Evolutionary conservation across 1,284 basidiomycete genomes (phyloP).

Genomic region (Athelia psychrophila): DNA sequence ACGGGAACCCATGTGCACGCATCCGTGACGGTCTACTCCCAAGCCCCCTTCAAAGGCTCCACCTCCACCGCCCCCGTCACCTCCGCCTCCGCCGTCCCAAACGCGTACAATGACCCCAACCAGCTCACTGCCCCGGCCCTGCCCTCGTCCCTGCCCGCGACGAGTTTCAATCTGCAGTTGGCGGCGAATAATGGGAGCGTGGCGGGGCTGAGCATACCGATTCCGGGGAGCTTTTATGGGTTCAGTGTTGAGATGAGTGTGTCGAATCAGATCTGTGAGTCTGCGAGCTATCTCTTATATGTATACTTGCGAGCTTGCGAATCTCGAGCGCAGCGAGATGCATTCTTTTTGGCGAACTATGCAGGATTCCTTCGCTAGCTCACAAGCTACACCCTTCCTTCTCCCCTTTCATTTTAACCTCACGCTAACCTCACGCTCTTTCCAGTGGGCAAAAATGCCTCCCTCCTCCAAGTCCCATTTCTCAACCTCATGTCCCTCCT

Average conservation of each 20-base stretch:
- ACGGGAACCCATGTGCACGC: conserved; percentile 2
- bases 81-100: conserved; percentile 33
- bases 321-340: too few species aligned
- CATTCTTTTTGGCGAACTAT: too few species aligned
- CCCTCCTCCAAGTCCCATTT: conserved; percentile 57
- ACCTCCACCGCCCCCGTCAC: conserved; percentile 24
- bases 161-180: conserved; percentile 39
- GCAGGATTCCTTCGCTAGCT: too few species aligned
- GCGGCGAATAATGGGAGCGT: conserved; percentile 26
- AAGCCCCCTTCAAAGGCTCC: not conserved
- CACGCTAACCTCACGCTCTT: too few species aligned
- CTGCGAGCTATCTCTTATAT: not conserved
- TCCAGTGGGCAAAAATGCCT: too few species aligned
- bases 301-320: too few species aligned
- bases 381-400: too few species aligned
- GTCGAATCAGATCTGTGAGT: conserved; percentile 59
- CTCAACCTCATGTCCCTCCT: conserved; percentile 75
- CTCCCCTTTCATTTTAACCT: too few species aligned
- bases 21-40: conserved; percentile 24
- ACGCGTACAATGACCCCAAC: conserved; percentile 42
- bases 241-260: conserved; percentile 77
- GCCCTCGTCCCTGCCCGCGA: conserved; percentile 36
- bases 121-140: conserved; percentile 38
- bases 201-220: conserved; percentile 45
- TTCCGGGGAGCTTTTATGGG: conserved; percentile 61